Conservation (phyloP, 1,284 basidiomycete species). For the Cystobasidium slooffiae region DNA sequence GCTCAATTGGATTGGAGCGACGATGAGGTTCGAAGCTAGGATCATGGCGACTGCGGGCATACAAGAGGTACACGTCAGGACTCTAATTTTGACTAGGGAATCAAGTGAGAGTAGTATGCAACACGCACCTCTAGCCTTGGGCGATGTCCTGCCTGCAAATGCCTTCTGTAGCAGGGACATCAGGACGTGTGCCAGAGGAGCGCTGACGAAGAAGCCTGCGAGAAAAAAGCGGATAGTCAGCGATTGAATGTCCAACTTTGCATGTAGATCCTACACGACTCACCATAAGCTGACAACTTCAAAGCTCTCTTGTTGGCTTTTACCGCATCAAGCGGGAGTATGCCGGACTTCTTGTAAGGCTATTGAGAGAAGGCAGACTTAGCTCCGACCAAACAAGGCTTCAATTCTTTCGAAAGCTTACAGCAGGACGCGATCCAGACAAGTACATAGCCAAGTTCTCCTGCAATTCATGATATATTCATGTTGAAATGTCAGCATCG, state of each 20-base stretch:
- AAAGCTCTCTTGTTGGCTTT: conserved; percentile 53
- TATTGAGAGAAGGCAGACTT: conserved; percentile 44
- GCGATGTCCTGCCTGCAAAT: conserved; percentile 75
- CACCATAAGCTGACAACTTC: conserved; percentile 51
- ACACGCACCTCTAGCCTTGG: conserved; percentile 62
- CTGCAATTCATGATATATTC: not conserved
- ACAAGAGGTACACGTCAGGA: not conserved
- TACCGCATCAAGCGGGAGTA: conserved; percentile 49
- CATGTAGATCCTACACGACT: not conserved
- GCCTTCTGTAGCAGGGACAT: conserved; percentile 71
- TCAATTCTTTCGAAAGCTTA: conserved; percentile 34
- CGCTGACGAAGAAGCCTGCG: conserved; percentile 76
- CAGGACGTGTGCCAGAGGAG: conserved; percentile 76
- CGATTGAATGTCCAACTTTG: not conserved
- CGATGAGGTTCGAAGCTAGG: conserved; percentile 74
- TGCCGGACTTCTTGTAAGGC: conserved; percentile 50
- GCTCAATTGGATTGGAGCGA: conserved; percentile 71
- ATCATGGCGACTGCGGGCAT: conserved; percentile 65
- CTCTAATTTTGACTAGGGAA: not conserved
- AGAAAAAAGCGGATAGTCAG: not conserved
- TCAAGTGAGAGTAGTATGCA: not conserved
- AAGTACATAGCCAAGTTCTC: conserved; percentile 35
- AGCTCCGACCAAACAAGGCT: conserved; percentile 45
- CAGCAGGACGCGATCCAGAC: not conserved
- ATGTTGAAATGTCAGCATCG: not conserved